Evolutionary conservation across 202 grass and related monocot species (phyloP).

Genomic region (Schoenoplectus tabernaemontani): DNA sequence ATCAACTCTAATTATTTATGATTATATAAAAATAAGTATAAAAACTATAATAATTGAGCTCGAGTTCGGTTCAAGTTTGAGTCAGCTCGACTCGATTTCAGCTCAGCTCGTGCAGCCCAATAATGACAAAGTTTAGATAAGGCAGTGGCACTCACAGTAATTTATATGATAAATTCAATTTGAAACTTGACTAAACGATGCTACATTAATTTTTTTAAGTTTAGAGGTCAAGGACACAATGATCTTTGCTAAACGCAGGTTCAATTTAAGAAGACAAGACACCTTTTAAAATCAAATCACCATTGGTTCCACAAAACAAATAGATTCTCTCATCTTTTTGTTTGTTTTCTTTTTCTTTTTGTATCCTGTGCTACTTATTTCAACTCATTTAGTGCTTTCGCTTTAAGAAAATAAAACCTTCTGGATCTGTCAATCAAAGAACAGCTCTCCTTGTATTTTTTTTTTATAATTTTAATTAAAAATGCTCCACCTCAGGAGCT

Average conservation of each 20-base stretch:
- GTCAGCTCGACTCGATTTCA: too few species aligned
- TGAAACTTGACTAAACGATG: not conserved
- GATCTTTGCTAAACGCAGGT: not conserved
- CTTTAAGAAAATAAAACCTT: slow-evolving; percentile 25
- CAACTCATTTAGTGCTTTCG: slow-evolving; percentile 15
- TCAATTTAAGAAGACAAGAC: not conserved
- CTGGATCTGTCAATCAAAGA: not conserved
- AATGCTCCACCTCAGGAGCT: not conserved
- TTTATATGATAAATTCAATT: not conserved
- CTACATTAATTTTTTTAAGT: not conserved
- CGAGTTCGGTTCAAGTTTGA: too few species aligned
- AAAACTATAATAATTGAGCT: too few species aligned
- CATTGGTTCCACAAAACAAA: not conserved
- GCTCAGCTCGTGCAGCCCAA: too few species aligned
- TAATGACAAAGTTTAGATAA: not conserved
- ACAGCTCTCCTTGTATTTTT: not conserved
- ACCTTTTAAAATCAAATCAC: not conserved
- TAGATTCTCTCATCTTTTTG: not conserved
- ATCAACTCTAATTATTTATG: too few species aligned
- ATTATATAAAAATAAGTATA: too few species aligned
- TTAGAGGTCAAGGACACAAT: not conserved
- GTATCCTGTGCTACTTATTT: not conserved
- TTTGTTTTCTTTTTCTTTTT: slow-evolving; percentile 21
- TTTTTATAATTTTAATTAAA: not conserved
- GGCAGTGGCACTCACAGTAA: not conserved